Conservation (phyloP, 345 rosid species). For the Pistacia vera region DNA sequence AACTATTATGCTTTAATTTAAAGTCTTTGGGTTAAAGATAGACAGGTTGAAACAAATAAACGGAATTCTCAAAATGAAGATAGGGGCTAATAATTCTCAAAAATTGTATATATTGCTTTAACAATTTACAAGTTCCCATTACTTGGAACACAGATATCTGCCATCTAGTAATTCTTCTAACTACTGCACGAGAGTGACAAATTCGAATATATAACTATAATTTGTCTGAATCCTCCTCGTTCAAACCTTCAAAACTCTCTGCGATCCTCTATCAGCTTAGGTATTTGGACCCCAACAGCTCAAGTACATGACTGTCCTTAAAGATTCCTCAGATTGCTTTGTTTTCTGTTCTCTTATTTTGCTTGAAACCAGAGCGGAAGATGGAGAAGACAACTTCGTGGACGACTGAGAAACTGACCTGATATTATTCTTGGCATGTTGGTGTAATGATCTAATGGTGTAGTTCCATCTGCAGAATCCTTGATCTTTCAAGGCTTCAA, state of each 20-base stretch:
- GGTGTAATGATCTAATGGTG: conserved; percentile 41
- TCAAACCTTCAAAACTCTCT: neutral
- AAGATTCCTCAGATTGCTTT: conserved; percentile 43
- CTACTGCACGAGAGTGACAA: neutral
- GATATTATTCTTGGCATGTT: conserved; percentile 40
- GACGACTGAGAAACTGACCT: conserved; percentile 44
- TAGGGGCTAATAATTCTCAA: neutral
- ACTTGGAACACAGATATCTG: conserved; percentile 19
- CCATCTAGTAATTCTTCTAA: neutral
- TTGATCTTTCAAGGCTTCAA: conserved; percentile 67
- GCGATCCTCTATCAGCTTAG: neutral
- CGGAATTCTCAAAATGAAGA: too few relatives aligned
- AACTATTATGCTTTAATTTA: too few relatives aligned
- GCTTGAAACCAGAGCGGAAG: conserved; percentile 25
- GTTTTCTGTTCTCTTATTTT: conserved; percentile 9
- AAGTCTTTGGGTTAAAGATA: too few relatives aligned
- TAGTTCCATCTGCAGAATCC: conserved; percentile 66
- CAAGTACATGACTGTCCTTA: conserved; percentile 58
- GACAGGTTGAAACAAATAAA: too few relatives aligned
- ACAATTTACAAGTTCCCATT: conserved; percentile 5
- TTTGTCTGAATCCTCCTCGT: neutral
- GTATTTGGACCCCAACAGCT: conserved; percentile 44
- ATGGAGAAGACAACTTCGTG: conserved; percentile 42
- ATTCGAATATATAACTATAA: neutral
- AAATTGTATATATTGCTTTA: neutral